Evolutionary conservation across 2,329 filamentous ascomycete genomes (phyloP), one percentile per base, ranked within the genome.

Genomic region (Alternaria dauci): DNA sequence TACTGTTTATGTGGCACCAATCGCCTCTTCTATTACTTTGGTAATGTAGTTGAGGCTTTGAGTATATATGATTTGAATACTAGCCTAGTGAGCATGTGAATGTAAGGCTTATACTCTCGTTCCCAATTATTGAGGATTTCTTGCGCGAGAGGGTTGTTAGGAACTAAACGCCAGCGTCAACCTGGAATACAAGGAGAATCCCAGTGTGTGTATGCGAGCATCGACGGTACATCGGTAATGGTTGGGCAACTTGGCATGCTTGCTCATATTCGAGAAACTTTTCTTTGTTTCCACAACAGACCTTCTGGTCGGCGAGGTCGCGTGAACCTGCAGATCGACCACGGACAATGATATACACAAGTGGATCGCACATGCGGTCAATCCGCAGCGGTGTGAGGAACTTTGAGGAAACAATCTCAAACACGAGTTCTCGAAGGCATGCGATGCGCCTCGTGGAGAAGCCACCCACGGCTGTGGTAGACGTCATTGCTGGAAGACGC

Each of bases 231-330:
- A 16, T 16, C 12, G 14, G 12, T 36, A 28, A 25, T 16, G 30
- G 32, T 50, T 36, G 46, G 16, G 46, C 14, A 28, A n/a, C 32
- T 41, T 52, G 50, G 50, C 50, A 41, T 52, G 11, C 25, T 38
- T 54, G 50, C 32, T 54, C 42, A 25, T 25, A 43, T 50, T 58
- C 23, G 41, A 53, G 48, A 54, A 58, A 18, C 25, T 39, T 28
- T 56, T 36, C 30, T 30, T 52, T 36, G 14, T 41, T 50, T 46
- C 41, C 39, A 52, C 20, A 38, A 38, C 39, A 51, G 47, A 36
- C 26, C 44, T 47, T 46, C 25, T 55, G 46, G 59, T 62, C 59
- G 59, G 55, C 59, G 55, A 62, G 55, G 55, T 62, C 47, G 55
- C 18, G 41, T 36, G 36, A 30, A 14, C 30, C 16, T 50, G 46